Base-by-base conservation (phyloP, 192 early-diverging fungal species). In the Linnemannia exigua region DNA sequence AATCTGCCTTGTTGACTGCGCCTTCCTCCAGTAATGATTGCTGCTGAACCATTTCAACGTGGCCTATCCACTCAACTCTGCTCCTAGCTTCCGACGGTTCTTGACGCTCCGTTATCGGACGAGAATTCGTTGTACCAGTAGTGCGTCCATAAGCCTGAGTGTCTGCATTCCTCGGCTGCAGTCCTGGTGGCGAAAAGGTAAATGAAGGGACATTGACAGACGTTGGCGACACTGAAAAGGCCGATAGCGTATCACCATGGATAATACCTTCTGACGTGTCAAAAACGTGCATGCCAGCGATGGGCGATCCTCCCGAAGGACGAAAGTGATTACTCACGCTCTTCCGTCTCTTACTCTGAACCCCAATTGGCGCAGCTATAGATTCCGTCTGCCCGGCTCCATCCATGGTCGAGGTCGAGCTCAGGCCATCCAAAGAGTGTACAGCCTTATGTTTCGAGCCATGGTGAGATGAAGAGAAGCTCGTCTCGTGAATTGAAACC, bases 401-500 rank as follows among this genome's bases (percentile, higher is more conserved):
- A 63, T 63, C 58, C 28, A 63, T 31, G 12, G 58, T 63, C 28
- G 28, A 63, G 28, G 28, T 31, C 28, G 58, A 63, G 58, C 28
- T 15, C 11, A 15, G 28, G 28, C 58, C 58, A 63, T 63, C 58
- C 28, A 63, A 15, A 11, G 58, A 63, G 28, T 63, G 52, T 33
- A 63, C 54, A 19, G 33, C 69, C 70, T 79, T 79, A 8, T 44
- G 31, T 25, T 66, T 79, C 19, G 70, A 46, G 9, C n/a, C 48
- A 33, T 68, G 35, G 15, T 71, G 54, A 36, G 67, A 28, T 36
- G 58, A 70, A 38, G 31, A 38, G 19, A 20, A 54, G 44, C 61
- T 48, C 20, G 78, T 79, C 28, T 72, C 79, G 54, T 80, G 72
- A 28, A 80, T 69, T n/a, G 79, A 80, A 16, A 80, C 72, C 17